Evolutionary conservation across 208 protist species (phyloP).

Genomic region (Vickermania ingenoplastis): DNA sequence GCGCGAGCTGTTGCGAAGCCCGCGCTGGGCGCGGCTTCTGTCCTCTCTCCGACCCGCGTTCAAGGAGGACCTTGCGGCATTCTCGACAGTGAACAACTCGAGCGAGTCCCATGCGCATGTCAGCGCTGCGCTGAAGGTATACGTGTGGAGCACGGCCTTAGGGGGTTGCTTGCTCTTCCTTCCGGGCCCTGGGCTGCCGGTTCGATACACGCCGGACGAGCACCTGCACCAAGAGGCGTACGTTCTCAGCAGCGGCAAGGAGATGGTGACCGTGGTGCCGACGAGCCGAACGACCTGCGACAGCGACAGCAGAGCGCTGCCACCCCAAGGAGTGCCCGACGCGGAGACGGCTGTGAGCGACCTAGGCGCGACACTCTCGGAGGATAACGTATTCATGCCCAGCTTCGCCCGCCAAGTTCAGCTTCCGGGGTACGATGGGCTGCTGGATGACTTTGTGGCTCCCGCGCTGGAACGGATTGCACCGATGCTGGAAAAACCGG

Average conservation of each 20-base stretch:
- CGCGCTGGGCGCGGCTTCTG: not conserved
- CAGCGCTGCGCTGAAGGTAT: conserved; percentile 10
- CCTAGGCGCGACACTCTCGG: not conserved
- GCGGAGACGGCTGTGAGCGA: not conserved
- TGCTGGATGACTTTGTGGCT: conserved; percentile 17
- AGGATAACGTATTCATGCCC: conserved; percentile 5
- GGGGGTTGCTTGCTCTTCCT: conserved; percentile 14
- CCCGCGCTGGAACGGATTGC: conserved; percentile 13
- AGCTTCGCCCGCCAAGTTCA: not conserved
- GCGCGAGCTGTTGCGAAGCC: not conserved
- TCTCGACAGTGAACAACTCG: not conserved
- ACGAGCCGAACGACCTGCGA: not conserved
- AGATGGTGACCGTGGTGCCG: not conserved
- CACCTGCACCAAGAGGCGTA: not conserved
- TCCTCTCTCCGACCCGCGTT: not conserved
- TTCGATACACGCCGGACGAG: not conserved
- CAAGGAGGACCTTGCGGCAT: not conserved
- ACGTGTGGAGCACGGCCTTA: conserved; percentile 19
- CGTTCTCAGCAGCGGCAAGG: conserved; percentile 1
- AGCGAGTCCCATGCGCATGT: conserved; percentile 1
- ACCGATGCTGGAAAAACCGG: conserved; percentile 1
- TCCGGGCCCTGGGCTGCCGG: conserved; percentile 4
- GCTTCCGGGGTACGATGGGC: conserved; percentile 11
- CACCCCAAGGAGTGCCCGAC: too few relatives aligned
- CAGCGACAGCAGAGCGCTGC: too few relatives aligned